Evolutionary conservation across 2,329 filamentous ascomycete species (phyloP).

Genomic region (Ophiostoma triangulosporum): DNA sequence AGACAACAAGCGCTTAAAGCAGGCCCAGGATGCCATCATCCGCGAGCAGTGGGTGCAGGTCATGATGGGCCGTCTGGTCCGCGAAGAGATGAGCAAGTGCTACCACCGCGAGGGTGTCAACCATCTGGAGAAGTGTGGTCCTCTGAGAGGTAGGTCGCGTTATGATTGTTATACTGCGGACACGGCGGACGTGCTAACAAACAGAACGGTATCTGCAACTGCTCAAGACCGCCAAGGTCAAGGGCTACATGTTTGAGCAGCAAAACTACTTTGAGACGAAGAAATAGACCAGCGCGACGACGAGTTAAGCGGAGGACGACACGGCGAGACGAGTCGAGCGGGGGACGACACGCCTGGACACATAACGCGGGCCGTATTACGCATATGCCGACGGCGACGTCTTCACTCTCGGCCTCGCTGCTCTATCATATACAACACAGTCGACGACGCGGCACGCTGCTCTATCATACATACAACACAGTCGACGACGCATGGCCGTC

Average conservation of each 20-base stretch:
- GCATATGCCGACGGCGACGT: background rate
- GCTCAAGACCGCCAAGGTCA: conserved; percentile 62
- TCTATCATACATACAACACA: background rate
- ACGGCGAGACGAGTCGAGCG: too few relatives aligned
- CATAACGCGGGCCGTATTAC: too few relatives aligned
- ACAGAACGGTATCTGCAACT: conserved; percentile 68
- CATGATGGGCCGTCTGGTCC: conserved; percentile 76
- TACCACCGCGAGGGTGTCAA: conserved; percentile 76
- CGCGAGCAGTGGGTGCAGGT: conserved; percentile 79
- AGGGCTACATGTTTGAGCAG: conserved; percentile 67
- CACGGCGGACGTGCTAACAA: background rate
- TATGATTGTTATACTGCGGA: too few relatives aligned
- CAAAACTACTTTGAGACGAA: conserved; percentile 55
- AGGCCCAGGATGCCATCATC: conserved; percentile 68
- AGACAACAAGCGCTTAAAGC: conserved; percentile 67
- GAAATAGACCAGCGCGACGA: too few relatives aligned
- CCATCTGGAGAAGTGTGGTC: conserved; percentile 76
- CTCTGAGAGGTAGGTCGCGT: conserved; percentile 50
- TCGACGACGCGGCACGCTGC: too few relatives aligned
- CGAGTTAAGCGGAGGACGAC: too few relatives aligned
- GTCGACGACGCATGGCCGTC: background rate
- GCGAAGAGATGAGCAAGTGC: conserved; percentile 75
- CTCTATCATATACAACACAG: too few relatives aligned
- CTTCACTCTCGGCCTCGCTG: too few relatives aligned
- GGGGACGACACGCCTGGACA: too few relatives aligned